phyloP scores from a whole-genome alignment of 2,329 filamentous ascomycete species.

The Aphanoascus verrucosus region DNA sequence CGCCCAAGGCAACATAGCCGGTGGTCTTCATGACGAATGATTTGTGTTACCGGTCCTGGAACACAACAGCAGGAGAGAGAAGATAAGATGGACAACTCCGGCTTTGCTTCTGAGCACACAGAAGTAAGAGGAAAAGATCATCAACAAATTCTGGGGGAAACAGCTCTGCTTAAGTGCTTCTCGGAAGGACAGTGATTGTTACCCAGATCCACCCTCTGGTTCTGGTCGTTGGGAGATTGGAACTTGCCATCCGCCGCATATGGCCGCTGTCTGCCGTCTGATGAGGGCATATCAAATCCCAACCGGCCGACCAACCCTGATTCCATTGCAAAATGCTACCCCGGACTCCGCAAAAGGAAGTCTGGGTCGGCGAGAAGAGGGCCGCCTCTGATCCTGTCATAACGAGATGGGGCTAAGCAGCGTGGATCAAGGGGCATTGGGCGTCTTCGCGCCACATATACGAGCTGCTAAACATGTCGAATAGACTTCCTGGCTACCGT shows the following conservation, averaged over 20 bases:
- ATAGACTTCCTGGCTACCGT: not conserved
- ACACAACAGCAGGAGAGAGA: not conserved
- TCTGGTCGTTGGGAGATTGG: not conserved
- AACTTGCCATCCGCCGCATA: conserved; percentile 4
- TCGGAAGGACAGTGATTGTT: not conserved
- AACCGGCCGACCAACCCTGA: not conserved
- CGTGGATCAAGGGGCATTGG: conserved; percentile 6
- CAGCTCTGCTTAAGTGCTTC: conserved; percentile 5
- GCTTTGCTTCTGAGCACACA: conserved; percentile 8
- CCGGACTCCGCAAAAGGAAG: conserved; percentile 8
- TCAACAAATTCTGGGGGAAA: conserved; percentile 1
- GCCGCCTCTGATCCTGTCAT: conserved; percentile 2
- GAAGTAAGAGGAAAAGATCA: conserved; percentile 5
- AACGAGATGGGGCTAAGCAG: not conserved
- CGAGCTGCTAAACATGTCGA: conserved; percentile 4
- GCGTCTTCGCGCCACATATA: conserved; percentile 5
- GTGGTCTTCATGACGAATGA: conserved; percentile 12
- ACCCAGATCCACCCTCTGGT: not conserved
- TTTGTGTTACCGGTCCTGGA: not conserved
- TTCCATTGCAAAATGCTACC: conserved; percentile 5
- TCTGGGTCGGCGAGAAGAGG: not conserved
- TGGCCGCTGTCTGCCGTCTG: conserved; percentile 8
- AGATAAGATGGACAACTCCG: not conserved
- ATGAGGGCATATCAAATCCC: not conserved
- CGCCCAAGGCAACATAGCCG: conserved; percentile 12